Percentiles rank a stretch among this genome's conserved stretches.
Evolutionary conservation across 1,139 yeast genomes (phyloP).

Genomic region (Taiozyma sp.): DNA sequence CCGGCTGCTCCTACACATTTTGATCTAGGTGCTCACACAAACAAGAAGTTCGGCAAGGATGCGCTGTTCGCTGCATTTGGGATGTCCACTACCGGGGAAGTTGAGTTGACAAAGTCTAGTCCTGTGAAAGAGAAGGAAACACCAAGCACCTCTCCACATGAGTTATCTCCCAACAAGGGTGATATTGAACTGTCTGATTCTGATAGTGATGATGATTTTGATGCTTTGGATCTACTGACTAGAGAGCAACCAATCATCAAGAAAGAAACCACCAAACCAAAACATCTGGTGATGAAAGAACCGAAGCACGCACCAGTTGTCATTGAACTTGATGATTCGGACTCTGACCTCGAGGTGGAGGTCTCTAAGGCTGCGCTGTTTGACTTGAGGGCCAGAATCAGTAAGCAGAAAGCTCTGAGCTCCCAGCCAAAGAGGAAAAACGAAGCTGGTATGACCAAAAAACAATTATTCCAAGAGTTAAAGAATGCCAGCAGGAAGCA

Average conservation of each 20-base stretch:
- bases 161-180: not conserved
- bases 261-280: not conserved
- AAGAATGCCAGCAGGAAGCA: slow-evolving; percentile 30
- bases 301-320: slow-evolving; percentile 2
- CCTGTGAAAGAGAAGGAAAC: slow-evolving; percentile 5
- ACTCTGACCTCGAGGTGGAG: slow-evolving; percentile 11
- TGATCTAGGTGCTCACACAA: slow-evolving; percentile 8
- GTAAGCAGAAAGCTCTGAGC: slow-evolving; percentile 22
- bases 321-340: slow-evolving; percentile 19
- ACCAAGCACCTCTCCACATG: slow-evolving; percentile 8
- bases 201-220: slow-evolving; percentile 12
- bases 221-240: slow-evolving; percentile 5
- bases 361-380: slow-evolving; percentile 31
- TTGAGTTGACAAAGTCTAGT: not conserved
- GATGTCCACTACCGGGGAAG: slow-evolving; percentile 1
- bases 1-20: slow-evolving; percentile 5
- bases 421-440: slow-evolving; percentile 12
- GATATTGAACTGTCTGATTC: slow-evolving; percentile 4
- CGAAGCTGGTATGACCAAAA: slow-evolving; percentile 15
- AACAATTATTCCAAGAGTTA: slow-evolving; percentile 24
- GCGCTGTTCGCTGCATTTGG: slow-evolving; percentile 20
- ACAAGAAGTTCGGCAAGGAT: slow-evolving; percentile 13
- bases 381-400: slow-evolving; percentile 30
- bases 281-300: slow-evolving; percentile 1
- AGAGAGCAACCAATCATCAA: not conserved